Evolutionary conservation across 441 rosid genomes (phyloP), one percentile per base, ranked within the genome.

Genomic region (Adansonia gregorii): DNA sequence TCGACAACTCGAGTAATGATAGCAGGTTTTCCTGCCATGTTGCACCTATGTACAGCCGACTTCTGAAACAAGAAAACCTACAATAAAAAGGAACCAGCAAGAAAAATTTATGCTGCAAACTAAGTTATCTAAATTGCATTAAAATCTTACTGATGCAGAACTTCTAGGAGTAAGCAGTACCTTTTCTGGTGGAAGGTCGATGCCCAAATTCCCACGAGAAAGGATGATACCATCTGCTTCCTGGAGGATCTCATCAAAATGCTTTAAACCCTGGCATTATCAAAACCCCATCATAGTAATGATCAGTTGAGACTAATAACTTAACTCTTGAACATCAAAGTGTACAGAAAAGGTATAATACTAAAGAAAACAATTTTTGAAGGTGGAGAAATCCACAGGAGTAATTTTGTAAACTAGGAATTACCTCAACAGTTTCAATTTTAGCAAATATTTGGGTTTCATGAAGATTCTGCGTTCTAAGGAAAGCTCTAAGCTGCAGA

Each of bases 1-100:
- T 97, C 98, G 75, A 97, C 98, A 83, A 97, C 98, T 84, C 98
- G 98, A 48, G 99, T 97, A 59, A 94, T 87, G 27, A 97, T 98
- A 8, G 27, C 63, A 58, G 63, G 63, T 31, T 58, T 58, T 58
- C 31, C 63, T 60, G 91, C 94, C 98, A 96, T 93, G 92, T 94
- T 95, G 82, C 98, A 96, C 86, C 92, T 94, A 89, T 92, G 94
- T 66, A 96, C 93, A 66, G 98, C 97, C n/a, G 98, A 95, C 77
- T 94, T 96, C 78, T 95, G 99, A 80, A 94, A 93, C 72, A 96
- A 88, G 83, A 96, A 93, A 79, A 96, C 99, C 97, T 96, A 85
- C 76, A 78, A 75, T 4, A 75, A 51, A 76, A 58, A 56, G 24
- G 5, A 14, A n/a, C 15, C 31, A 59, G 80, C 12, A 35, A 22